Evolutionary conservation across 768 basidiomycete species (phyloP).

Genomic region (Lactarius hengduanensis): DNA sequence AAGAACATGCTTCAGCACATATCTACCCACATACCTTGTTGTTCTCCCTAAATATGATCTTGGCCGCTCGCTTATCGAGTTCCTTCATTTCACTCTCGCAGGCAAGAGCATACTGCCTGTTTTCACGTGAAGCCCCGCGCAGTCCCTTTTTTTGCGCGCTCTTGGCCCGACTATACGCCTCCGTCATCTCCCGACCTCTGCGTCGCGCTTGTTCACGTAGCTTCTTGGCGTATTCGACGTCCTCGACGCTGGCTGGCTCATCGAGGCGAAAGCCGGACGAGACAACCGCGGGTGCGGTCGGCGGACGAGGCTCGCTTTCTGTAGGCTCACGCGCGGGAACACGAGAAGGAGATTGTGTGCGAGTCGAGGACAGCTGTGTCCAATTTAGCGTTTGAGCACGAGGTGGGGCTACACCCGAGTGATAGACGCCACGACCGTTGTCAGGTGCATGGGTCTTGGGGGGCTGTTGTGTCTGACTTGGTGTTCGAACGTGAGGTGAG

Average conservation of each 20-base stretch:
- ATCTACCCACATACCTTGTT: constrained; percentile 14
- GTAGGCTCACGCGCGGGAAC: neutral
- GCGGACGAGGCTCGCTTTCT: neutral
- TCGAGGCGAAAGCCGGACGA: neutral
- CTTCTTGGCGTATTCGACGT: neutral
- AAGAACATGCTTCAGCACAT: neutral
- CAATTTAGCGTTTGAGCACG: neutral
- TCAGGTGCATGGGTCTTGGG: neutral
- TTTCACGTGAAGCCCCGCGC: neutral
- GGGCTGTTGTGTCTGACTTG: neutral
- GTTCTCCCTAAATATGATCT: constrained; percentile 11
- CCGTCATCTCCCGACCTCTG: neutral
- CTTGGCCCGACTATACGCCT: constrained; percentile 4
- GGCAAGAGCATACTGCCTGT: no score
- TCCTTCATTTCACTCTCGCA: neutral
- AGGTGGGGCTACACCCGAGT: neutral
- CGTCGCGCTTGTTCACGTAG: constrained; percentile 10
- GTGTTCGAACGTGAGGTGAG: neutral
- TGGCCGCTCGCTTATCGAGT: constrained; percentile 8
- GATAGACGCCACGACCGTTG: neutral
- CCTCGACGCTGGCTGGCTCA: neutral
- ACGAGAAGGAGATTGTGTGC: neutral
- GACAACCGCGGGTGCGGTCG: neutral
- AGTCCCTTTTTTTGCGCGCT: constrained; percentile 1
- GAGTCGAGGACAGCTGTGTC: neutral